phyloP scores from a whole-genome alignment of 2,329 filamentous ascomycete genomes.

The Geosmithia putterillii region DNA sequence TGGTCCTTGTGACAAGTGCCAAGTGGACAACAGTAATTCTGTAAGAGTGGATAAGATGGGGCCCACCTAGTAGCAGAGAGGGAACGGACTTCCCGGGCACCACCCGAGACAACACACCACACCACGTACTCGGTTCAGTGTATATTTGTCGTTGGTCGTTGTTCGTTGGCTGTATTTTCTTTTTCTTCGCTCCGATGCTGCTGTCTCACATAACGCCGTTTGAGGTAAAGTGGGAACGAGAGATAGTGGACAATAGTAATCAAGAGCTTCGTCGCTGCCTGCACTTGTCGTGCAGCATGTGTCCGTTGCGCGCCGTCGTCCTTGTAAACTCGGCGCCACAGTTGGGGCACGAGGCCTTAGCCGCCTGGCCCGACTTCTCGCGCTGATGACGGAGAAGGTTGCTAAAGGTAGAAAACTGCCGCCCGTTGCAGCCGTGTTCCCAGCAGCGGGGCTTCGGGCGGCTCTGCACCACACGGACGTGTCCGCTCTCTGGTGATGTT shows the following conservation, averaged over 20 bases:
- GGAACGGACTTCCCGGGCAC: no score
- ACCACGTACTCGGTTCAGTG: no score
- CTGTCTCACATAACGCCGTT: no score
- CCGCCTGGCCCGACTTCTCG: slow-evolving; percentile 83
- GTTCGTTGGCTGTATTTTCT: no score
- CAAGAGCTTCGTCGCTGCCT: slow-evolving; percentile 42
- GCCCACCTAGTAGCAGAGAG: no score
- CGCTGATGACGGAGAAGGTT: slow-evolving; percentile 86
- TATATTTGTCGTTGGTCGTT: no score
- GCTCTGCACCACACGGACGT: slow-evolving; percentile 60
- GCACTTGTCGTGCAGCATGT: slow-evolving; percentile 80
- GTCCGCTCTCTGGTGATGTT: slow-evolving; percentile 16
- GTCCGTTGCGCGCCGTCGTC: slow-evolving; percentile 78
- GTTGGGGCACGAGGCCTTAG: slow-evolving; percentile 80
- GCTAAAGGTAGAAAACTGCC: slow-evolving; percentile 93
- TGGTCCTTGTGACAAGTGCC: no score
- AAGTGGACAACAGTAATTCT: no score
- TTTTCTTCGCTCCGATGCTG: no score
- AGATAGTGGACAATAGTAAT: neutral
- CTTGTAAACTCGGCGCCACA: slow-evolving; percentile 90
- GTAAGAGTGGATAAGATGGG: no score
- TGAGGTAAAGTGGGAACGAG: no score
- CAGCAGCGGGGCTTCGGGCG: slow-evolving; percentile 92
- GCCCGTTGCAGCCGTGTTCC: slow-evolving; percentile 93
- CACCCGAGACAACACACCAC: no score